Conservation (phyloP, 2,329 filamentous ascomycete genomes). For the Colletotrichum australisinense region DNA sequence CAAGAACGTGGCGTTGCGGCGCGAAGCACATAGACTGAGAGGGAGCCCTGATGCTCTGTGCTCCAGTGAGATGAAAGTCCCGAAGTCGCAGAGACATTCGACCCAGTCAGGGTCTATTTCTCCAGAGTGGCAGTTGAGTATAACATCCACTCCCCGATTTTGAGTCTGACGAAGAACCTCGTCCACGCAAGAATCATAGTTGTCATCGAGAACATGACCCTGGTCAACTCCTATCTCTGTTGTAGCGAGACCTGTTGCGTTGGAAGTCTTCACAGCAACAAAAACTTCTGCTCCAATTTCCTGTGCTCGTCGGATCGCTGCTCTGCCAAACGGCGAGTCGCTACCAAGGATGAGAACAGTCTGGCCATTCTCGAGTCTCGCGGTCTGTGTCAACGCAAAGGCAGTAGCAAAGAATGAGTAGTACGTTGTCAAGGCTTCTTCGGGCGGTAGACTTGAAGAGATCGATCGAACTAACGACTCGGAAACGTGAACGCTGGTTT, state of each 20-base stretch:
- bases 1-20: background rate
- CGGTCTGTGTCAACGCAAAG: conserved; percentile 42
- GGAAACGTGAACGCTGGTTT: background rate
- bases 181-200: conserved; percentile 38
- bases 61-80: conserved; percentile 45
- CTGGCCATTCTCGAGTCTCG: conserved; percentile 43
- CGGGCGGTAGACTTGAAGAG: background rate
- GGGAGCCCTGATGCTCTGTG: too few species aligned
- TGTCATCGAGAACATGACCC: conserved; percentile 43
- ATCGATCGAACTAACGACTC: background rate
- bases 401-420: background rate
- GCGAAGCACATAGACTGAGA: background rate
- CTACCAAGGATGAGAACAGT: conserved; percentile 49
- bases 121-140: conserved; percentile 42
- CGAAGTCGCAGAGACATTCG: conserved; percentile 44
- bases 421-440: background rate
- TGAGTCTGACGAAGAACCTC: conserved; percentile 42
- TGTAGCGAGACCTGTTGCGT: conserved; percentile 49
- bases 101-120: conserved; percentile 28
- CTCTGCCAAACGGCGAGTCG: conserved; percentile 49
- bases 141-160: conserved; percentile 41
- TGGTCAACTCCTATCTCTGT: conserved; percentile 50
- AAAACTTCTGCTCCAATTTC: conserved; percentile 44
- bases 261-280: conserved; percentile 40
- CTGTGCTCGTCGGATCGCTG: conserved; percentile 45